Evolutionary conservation across 140 eudicot genomes (phyloP).

Genomic region (Oenanthe javanica): DNA sequence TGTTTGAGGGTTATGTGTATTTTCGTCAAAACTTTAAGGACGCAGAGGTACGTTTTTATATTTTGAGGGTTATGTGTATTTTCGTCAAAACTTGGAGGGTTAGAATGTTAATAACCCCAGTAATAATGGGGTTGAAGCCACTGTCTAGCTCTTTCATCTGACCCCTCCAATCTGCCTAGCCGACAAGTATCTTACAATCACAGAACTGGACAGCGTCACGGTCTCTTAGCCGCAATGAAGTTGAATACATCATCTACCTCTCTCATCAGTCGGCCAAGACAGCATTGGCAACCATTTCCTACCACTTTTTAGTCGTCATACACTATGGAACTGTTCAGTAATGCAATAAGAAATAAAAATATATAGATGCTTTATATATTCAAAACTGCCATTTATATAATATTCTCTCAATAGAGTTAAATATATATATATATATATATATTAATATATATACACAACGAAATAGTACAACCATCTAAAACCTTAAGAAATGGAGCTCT

Average conservation of each 20-base stretch:
- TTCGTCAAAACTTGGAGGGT: no score
- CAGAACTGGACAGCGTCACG: background rate
- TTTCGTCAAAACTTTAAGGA: no score
- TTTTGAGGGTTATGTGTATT: no score
- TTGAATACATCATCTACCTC: background rate
- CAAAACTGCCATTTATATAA: background rate
- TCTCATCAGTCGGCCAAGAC: background rate
- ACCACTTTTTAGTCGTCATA: background rate
- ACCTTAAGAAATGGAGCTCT: background rate
- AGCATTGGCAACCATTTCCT: background rate
- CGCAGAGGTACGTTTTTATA: no score
- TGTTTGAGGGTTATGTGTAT: no score
- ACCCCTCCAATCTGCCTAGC: background rate
- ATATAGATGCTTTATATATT: background rate
- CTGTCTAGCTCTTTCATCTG: background rate
- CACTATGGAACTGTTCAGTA: background rate
- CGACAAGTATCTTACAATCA: background rate
- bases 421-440: no score
- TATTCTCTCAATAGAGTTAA: background rate
- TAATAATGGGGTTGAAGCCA: background rate
- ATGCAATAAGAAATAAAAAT: background rate
- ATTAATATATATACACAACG: background rate
- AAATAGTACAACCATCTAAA: background rate
- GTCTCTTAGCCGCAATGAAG: background rate
- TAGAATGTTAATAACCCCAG: no score